Evolutionary conservation across 495 filamentous ascomycete species (phyloP), one percentile per base, ranked within the genome.

Genomic region (Clohesyomyces aquaticus): DNA sequence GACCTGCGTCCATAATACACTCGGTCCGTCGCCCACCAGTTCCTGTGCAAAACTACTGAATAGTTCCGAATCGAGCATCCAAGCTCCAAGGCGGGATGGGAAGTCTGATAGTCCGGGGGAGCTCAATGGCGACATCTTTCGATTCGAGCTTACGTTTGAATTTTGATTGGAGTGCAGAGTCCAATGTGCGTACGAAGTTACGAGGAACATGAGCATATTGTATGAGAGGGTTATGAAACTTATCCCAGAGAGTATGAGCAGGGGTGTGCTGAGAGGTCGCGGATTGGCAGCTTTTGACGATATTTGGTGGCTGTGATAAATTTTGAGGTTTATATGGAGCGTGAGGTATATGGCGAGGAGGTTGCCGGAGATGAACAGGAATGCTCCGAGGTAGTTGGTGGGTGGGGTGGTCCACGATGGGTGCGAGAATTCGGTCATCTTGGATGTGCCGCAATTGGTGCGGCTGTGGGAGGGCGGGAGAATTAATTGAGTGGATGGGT

Each of bases 211-310:
- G n/a, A 49, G 29, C 62, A 65, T 65, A 55, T 65, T 54, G 35
- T 54, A 65, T 6, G 62, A 65, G 14, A 65, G 55, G 46, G 49
- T 59, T n/a, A 38, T 23, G 28, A 65, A 65, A 38, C 55, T 59
- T n/a, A 59, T 48, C 1, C 35, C 21, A 19, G 62, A 45, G 47
- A 65, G 38, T 1, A 47, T 9, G 55, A 32, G 32, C 32, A 48
- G 43, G 25, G 48, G 26, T 19, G n/a, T n/a, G n/a, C 35, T 55
- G 41, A 63, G 22, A 26, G 54, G 51, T 27, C 42, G 28, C 1
- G 25, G n/a, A 2, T 45, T 18, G 3, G 59, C 48, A 53, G n/a
- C 19, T 49, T 38, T 32, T 51, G 57, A 2, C 12, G 2, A 1
- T 38, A 11, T 25, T 14, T 50, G 23, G n/a, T 63, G 49, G 35